Base-by-base conservation (phyloP, 2,329 filamentous ascomycete genomes). In the Pseudomassariella vexata region DNA sequence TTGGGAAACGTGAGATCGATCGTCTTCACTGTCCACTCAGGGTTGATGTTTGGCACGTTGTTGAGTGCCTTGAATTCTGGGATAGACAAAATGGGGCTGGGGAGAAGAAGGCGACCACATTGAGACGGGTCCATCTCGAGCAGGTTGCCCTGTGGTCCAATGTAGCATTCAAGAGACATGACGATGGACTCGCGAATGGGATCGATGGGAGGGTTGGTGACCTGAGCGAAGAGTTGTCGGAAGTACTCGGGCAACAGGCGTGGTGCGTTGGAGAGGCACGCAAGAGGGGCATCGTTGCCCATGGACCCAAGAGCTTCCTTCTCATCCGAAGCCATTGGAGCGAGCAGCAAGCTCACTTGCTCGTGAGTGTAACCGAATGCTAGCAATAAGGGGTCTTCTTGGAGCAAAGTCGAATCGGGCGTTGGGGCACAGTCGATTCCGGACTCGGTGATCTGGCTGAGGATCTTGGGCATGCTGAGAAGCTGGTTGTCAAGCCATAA, bases 261-360 rank as follows among this genome's bases (percentile, higher is more conserved):
- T 46, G 90, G 88, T 41, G 89, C 85, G 44, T 85, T 76, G n/a
- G 90, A 85, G 55, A 96, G 70, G 59, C 88, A 95, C 32, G 90
- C 90, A 42, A 96, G 69, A 25, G 90, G 90, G 26, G 85, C 86
- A 67, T 96, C 90, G 55, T 96, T 96, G 49, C 90, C 90, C 90
- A 96, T 96, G 38, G 90, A 96, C 24, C 90, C 90, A 33, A 96
- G 73, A 25, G 90, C 90, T 61, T 96, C 90, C 66, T 96, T 96
- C 39, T 94, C 94, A 52, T 96, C 90, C 16, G 88, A 88, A 37
- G 88, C 90, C 90, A 96, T 96, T 8, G 90, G 90, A 12, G 84
- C 90, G 32, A 96, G 77, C 22, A 96, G 71, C 55, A 96, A 65
- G 59, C 83, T 90, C 57, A 96, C 84, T 62, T 96, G 90, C 67